phyloP scores from a whole-genome alignment of 129 eudicot genomes.

The Erigeron canadensis region DNA sequence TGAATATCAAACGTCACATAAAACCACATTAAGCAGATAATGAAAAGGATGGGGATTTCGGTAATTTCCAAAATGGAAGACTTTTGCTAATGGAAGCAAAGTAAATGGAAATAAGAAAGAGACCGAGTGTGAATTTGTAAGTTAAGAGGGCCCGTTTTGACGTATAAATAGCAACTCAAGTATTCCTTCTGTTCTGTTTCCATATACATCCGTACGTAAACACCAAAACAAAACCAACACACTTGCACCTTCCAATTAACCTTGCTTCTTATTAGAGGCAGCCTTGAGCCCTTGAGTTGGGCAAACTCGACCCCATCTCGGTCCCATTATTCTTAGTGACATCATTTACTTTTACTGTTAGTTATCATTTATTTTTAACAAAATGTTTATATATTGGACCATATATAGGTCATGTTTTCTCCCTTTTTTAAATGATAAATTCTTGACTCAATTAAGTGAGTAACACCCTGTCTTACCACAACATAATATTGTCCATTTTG shows the following conservation, averaged over 20 bases:
- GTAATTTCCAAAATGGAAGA: neutral
- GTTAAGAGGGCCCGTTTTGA: conserved; percentile 17
- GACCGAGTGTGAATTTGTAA: conserved; percentile 5
- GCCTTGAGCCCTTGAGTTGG: too few species aligned
- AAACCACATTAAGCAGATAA: neutral
- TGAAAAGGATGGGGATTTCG: conserved; percentile 8
- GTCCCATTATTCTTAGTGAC: too few species aligned
- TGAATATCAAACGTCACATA: too few species aligned
- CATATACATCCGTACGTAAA: neutral
- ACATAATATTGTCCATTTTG: too few species aligned
- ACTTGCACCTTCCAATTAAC: neutral
- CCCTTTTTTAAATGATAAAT: too few species aligned
- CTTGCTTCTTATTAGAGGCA: neutral
- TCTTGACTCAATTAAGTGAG: too few species aligned
- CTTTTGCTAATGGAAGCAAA: neutral
- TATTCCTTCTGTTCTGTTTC: neutral
- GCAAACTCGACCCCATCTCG: too few species aligned
- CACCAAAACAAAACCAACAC: neutral
- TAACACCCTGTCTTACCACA: too few species aligned
- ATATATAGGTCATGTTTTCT: too few species aligned
- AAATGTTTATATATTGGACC: too few species aligned
- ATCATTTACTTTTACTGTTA: too few species aligned
- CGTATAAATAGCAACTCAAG: conserved; percentile 12
- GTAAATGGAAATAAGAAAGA: neutral
- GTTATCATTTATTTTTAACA: too few species aligned